Evolutionary conservation across 768 basidiomycete species (phyloP).

Genomic region (Leccinum boreale): DNA sequence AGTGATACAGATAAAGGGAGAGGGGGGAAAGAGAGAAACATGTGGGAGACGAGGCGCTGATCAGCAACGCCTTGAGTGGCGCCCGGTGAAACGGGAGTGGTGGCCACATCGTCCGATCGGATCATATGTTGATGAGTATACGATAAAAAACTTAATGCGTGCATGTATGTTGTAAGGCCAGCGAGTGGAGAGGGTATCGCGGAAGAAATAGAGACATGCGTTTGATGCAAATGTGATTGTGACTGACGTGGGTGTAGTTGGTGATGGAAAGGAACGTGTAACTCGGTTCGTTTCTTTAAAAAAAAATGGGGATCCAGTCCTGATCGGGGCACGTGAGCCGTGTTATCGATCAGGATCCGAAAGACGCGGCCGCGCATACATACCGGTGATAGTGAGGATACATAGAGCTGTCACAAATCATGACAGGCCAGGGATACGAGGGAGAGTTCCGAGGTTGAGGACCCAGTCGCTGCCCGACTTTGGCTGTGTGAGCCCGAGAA

Average conservation of each 20-base stretch:
- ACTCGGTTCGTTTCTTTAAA: background rate
- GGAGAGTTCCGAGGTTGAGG: conserved; percentile 27
- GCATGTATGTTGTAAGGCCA: conserved; percentile 6
- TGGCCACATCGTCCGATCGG: background rate
- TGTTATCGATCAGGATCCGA: background rate
- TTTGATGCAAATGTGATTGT: conserved; percentile 9
- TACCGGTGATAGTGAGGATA: conserved; percentile 17
- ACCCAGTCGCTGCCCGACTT: conserved; percentile 36
- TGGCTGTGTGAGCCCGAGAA: conserved; percentile 46
- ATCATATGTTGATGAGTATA: conserved; percentile 1
- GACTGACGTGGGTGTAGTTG: conserved; percentile 12
- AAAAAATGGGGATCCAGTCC: conserved; percentile 22
- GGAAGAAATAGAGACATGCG: conserved; percentile 8
- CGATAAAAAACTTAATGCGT: conserved; percentile 10
- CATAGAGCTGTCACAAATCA: conserved; percentile 9
- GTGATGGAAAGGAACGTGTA: conserved; percentile 19
- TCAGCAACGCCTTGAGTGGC: conserved; percentile 8
- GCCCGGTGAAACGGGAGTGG: background rate
- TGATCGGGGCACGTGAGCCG: conserved; percentile 4
- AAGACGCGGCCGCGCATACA: background rate
- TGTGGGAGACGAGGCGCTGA: background rate
- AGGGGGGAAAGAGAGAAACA: background rate
- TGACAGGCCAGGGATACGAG: conserved; percentile 6
- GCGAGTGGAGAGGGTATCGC: conserved; percentile 7
- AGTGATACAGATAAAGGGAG: background rate